phyloP scores from a whole-genome alignment of 23 red algal species.

The Cyanidioschyzon merolae region DNA sequence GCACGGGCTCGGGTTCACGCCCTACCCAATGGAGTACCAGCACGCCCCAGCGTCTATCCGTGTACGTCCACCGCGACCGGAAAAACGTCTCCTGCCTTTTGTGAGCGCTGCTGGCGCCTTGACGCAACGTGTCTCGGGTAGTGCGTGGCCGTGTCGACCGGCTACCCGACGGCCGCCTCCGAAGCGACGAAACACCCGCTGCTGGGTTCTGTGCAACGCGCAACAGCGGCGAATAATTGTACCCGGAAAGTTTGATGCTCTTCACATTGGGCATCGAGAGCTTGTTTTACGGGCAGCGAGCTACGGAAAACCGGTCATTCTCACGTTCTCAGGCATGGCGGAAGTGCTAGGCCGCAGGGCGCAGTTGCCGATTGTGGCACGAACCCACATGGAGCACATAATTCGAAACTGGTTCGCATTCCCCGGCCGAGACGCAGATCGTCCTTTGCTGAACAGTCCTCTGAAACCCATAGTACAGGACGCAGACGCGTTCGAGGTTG shows the following conservation, averaged over 20 bases:
- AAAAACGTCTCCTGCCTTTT: no score
- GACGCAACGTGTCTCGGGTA: no score
- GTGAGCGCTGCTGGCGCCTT: no score
- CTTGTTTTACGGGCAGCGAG: slow-evolving; percentile 36
- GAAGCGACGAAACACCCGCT: no score
- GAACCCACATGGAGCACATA: not conserved
- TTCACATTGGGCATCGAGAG: slow-evolving; percentile 63
- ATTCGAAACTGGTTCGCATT: not conserved
- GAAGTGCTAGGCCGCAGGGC: not conserved
- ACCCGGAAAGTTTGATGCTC: slow-evolving; percentile 77
- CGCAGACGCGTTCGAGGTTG: slow-evolving; percentile 9
- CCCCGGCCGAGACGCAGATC: not conserved
- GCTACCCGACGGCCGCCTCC: no score
- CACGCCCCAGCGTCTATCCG: no score
- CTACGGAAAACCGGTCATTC: slow-evolving; percentile 20
- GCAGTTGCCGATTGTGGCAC: slow-evolving; percentile 1
- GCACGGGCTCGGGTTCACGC: no score
- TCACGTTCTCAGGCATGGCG: slow-evolving; percentile 41
- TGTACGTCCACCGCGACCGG: no score
- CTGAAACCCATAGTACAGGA: slow-evolving; percentile 24
- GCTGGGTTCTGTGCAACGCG: no score
- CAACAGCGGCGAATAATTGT: slow-evolving; percentile 29
- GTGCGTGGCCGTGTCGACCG: no score
- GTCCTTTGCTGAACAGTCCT: not conserved
- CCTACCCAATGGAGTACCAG: no score